Conservation (phyloP, 331 rosid species). For the Stylosanthes scabra region DNA sequence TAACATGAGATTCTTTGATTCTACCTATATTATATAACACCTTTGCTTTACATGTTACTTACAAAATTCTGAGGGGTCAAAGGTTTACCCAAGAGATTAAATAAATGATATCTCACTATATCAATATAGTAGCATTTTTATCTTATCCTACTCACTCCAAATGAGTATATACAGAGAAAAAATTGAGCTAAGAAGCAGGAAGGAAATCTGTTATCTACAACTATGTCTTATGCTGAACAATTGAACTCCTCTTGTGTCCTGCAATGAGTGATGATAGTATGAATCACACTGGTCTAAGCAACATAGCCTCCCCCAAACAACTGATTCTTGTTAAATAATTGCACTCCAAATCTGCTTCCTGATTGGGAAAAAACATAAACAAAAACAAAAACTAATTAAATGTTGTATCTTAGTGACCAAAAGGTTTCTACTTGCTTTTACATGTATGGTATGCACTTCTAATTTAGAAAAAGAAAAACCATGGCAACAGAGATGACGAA, state of each 20-base stretch:
- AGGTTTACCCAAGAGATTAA: constrained; percentile 38
- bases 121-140: constrained; percentile 17
- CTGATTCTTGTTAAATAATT: neutral
- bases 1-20: neutral
- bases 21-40: constrained; percentile 12
- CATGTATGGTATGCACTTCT: too few species aligned
- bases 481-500: constrained; percentile 14
- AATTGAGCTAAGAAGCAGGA: neutral
- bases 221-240: constrained; percentile 32
- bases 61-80: constrained; percentile 39
- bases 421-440: too few species aligned
- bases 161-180: constrained; percentile 38
- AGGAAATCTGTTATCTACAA: constrained; percentile 35
- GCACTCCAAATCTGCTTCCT: constrained; percentile 40
- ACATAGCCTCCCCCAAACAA: neutral
- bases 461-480: constrained; percentile 13
- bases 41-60: constrained; percentile 38
- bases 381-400: neutral
- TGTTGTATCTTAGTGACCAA: too few species aligned
- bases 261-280: constrained; percentile 22
- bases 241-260: constrained; percentile 32
- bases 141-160: constrained; percentile 37
- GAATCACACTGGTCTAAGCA: constrained; percentile 11
- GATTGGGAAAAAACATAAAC: neutral
- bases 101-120: constrained; percentile 32